Conservation (phyloP, 257 asterid species). For the Voacanga thouarsii region DNA sequence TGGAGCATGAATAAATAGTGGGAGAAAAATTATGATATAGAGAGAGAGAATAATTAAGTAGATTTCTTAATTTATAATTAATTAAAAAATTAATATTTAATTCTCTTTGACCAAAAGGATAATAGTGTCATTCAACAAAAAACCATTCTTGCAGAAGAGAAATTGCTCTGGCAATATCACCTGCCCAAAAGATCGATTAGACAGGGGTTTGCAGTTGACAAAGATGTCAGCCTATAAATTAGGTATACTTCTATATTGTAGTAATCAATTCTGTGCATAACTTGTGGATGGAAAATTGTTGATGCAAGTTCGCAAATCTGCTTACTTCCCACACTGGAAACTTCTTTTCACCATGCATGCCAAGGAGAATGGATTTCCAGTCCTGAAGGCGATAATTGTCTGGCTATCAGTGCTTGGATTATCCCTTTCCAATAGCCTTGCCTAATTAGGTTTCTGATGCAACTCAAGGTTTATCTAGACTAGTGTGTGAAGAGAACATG, state of each 20-base stretch:
- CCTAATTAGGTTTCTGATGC: background rate
- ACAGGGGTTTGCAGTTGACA: background rate
- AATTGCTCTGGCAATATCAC: too few species aligned
- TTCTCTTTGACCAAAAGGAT: too few species aligned
- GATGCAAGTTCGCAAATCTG: background rate
- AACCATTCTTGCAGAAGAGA: too few species aligned
- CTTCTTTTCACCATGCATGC: background rate
- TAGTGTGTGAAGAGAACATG: background rate
- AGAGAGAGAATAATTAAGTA: too few species aligned
- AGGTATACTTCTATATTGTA: background rate
- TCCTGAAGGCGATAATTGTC: too few species aligned
- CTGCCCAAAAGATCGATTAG: too few species aligned
- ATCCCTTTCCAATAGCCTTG: background rate
- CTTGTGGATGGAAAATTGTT: background rate
- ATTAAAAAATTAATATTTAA: too few species aligned
- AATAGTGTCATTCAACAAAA: too few species aligned
- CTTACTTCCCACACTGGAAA: background rate
- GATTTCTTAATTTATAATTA: too few species aligned
- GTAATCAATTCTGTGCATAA: background rate
- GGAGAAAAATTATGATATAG: too few species aligned
- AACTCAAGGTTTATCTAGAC: background rate
- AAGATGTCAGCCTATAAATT: background rate
- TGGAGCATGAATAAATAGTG: too few species aligned
- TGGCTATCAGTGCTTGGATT: background rate
- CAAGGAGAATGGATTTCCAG: background rate